Conservation (phyloP, 2,329 filamentous ascomycete species). For the Ascochyta koolunga region DNA sequence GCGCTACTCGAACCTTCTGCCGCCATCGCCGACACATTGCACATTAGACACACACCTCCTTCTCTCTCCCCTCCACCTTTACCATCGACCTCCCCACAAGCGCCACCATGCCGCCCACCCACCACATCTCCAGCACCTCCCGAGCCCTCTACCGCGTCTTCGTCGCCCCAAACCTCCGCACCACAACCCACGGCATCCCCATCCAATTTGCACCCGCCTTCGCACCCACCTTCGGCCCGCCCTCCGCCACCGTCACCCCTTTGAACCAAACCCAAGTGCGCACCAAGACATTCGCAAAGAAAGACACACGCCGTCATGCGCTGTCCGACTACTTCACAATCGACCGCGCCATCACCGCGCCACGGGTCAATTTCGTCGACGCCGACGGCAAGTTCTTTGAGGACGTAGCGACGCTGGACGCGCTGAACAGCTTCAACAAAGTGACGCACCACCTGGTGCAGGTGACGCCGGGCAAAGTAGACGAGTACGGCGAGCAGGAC, state of each 20-base stretch:
- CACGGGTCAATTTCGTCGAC: constrained; percentile 54
- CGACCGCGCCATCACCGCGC: constrained; percentile 57
- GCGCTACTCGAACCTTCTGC: background rate
- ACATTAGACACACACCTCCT: too few relatives aligned
- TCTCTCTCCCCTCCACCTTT: background rate
- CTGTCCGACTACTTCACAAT: constrained; percentile 50
- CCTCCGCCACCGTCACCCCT: constrained; percentile 7
- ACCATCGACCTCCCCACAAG: background rate
- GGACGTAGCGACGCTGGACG: constrained; percentile 37
- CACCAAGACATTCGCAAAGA: constrained; percentile 29
- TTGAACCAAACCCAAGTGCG: constrained; percentile 25
- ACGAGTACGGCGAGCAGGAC: constrained; percentile 42
- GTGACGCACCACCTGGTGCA: constrained; percentile 59
- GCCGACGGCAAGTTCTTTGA: constrained; percentile 45
- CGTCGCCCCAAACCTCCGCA: constrained; percentile 44
- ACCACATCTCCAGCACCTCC: constrained; percentile 43
- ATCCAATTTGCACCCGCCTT: constrained; percentile 29
- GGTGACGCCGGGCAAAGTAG: constrained; percentile 45
- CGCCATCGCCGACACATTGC: background rate
- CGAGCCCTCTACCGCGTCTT: constrained; percentile 55
- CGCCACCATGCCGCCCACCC: constrained; percentile 35
- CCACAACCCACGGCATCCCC: constrained; percentile 20
- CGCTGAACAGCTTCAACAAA: constrained; percentile 57
- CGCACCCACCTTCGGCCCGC: constrained; percentile 12
- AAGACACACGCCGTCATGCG: constrained; percentile 43